Evolutionary conservation across 73 alveolate species (phyloP).

Genomic region (Symbiodinium natans): DNA sequence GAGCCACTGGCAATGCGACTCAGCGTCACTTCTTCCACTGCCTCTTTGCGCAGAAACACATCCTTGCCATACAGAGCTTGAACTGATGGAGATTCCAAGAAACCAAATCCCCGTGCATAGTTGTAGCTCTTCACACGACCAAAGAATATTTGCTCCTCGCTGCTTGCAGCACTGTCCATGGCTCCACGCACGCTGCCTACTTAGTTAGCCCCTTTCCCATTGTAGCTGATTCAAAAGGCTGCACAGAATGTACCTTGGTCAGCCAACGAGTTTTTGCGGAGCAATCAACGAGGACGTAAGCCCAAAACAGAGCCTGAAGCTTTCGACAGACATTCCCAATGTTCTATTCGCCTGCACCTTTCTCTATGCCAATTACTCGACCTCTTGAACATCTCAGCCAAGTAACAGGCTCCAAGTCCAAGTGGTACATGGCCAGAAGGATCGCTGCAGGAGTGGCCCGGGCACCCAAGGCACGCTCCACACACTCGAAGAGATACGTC

Average conservation of each 20-base stretch:
- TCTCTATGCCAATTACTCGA: neutral
- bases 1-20: slow-evolving; percentile 61
- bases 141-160: neutral
- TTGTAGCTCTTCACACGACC: slow-evolving; percentile 92
- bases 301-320: too few relatives aligned
- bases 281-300: too few relatives aligned
- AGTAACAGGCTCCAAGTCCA: slow-evolving; percentile 85
- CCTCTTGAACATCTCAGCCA: neutral
- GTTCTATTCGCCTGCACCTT: neutral
- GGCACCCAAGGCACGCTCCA: slow-evolving; percentile 41
- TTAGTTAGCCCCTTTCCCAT: neutral
- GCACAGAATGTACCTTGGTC: too few relatives aligned
- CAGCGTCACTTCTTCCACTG: slow-evolving; percentile 61
- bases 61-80: slow-evolving; percentile 40
- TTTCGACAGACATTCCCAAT: neutral
- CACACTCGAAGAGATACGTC: slow-evolving; percentile 64
- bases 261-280: too few relatives aligned
- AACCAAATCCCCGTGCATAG: slow-evolving; percentile 56
- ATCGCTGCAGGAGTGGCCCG: slow-evolving; percentile 74
- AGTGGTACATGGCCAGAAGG: slow-evolving; percentile 88
- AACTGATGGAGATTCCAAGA: slow-evolving; percentile 40
- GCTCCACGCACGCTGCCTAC: neutral
- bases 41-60: slow-evolving; percentile 49
- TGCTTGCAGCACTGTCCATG: neutral
- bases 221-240: too few relatives aligned